phyloP scores from a whole-genome alignment of 768 basidiomycete genomes.

The Pisolithus orientalis region DNA sequence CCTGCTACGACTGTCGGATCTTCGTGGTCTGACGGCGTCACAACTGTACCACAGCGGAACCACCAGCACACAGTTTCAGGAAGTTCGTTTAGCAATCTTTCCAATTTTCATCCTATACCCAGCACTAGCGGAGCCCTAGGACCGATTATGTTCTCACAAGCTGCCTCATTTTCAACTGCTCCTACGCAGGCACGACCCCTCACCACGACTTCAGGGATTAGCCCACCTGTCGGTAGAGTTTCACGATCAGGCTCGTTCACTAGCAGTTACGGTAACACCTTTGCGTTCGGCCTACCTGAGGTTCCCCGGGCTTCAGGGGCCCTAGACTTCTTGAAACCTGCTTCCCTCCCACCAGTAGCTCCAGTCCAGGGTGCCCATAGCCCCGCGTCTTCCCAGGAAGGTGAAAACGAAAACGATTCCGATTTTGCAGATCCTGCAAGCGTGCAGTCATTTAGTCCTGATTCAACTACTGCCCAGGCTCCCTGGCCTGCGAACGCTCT shows the following conservation, averaged over 20 bases:
- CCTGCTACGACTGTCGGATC: slow-evolving; percentile 17
- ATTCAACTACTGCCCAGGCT: slow-evolving; percentile 22
- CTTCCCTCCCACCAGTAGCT: slow-evolving; percentile 3
- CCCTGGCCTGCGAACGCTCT: slow-evolving; percentile 16
- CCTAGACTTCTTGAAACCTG: slow-evolving; percentile 25
- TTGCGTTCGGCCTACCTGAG: slow-evolving; percentile 31
- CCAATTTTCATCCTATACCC: slow-evolving; percentile 29
- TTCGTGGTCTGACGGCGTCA: slow-evolving; percentile 25
- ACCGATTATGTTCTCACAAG: slow-evolving; percentile 23
- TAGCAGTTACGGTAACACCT: slow-evolving; percentile 35
- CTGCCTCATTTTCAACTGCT: slow-evolving; percentile 25
- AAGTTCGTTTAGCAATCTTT: slow-evolving; percentile 20
- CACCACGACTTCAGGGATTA: slow-evolving; percentile 20
- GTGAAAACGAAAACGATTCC: slow-evolving; percentile 44
- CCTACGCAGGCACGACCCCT: slow-evolving; percentile 20
- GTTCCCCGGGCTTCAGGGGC: slow-evolving; percentile 19
- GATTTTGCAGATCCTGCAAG: slow-evolving; percentile 31
- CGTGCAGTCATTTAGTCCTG: slow-evolving; percentile 23
- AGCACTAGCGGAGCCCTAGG: slow-evolving; percentile 24
- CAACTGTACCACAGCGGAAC: slow-evolving; percentile 21
- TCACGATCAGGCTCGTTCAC: slow-evolving; percentile 54
- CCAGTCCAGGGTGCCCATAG: slow-evolving; percentile 14
- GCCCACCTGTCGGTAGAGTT: slow-evolving; percentile 43
- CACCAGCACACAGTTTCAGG: slow-evolving; percentile 28
- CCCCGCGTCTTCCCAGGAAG: slow-evolving; percentile 40